phyloP scores from a whole-genome alignment of 1,284 basidiomycete species.

The Papiliotrema laurentii region DNA sequence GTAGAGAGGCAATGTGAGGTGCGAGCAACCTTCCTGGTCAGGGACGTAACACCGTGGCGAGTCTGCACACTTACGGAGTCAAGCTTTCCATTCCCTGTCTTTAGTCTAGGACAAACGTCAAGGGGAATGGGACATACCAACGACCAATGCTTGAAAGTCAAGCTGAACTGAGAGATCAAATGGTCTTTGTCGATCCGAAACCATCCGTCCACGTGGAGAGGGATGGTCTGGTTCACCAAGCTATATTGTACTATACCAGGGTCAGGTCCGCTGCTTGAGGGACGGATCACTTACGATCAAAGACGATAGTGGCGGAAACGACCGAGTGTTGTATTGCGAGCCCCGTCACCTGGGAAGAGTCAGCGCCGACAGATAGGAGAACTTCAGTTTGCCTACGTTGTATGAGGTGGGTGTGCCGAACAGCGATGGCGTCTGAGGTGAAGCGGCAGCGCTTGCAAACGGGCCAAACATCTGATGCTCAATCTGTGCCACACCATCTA shows the following conservation, averaged over 20 bases:
- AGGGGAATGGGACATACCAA: slow-evolving; percentile 9
- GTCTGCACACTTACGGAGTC: not conserved
- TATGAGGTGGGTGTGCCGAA: not conserved
- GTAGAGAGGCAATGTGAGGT: not conserved
- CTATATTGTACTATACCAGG: not conserved
- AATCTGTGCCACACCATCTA: not conserved
- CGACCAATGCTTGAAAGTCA: slow-evolving; percentile 23
- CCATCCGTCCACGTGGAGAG: slow-evolving; percentile 16
- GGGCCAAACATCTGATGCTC: slow-evolving; percentile 2
- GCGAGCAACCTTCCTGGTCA: not conserved
- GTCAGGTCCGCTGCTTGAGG: too few species aligned
- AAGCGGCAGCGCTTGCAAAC: slow-evolving; percentile 1
- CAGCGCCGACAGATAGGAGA: too few species aligned
- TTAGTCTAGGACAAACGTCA: slow-evolving; percentile 11
- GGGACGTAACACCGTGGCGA: not conserved
- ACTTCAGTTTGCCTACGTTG: not conserved
- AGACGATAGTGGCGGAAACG: not conserved
- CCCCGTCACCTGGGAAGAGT: slow-evolving; percentile 7
- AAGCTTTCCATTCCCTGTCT: slow-evolving; percentile 2
- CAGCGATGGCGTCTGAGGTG: not conserved
- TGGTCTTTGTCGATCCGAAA: slow-evolving; percentile 14
- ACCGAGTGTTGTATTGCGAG: slow-evolving; percentile 4
- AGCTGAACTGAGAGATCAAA: slow-evolving; percentile 19
- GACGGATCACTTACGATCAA: not conserved
- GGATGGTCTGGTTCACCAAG: slow-evolving; percentile 3